A percentile compares a stretch with the other conserved stretches of the same genome.
These are phyloP conservation scores for Ceratonia siliqua DNA, from an alignment of 306 rosid species.

Conservation along the genomic window DNA sequence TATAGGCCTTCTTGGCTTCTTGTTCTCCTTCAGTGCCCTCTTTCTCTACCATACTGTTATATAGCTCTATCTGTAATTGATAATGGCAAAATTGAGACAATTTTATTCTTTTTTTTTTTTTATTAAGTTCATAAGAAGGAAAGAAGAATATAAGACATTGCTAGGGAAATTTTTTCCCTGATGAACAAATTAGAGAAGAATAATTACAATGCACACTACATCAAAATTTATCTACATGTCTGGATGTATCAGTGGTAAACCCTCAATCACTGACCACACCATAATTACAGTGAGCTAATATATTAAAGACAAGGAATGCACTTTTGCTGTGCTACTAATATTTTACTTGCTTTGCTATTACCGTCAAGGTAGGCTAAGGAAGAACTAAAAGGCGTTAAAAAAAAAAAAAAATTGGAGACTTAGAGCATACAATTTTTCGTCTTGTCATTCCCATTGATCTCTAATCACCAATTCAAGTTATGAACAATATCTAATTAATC, in stretches of 20 bases:
- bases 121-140: neutral
- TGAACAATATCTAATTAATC: too few relatives aligned
- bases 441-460: neutral
- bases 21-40: conserved; percentile 47
- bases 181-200: neutral
- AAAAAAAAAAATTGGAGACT: too few relatives aligned
- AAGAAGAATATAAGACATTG: neutral
- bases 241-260: neutral
- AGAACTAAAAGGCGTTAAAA: too few relatives aligned
- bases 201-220: neutral
- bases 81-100: neutral
- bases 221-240: neutral
- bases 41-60: conserved; percentile 54
- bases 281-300: too few relatives aligned
- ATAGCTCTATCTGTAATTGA: conserved; percentile 44
- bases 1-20: conserved; percentile 44
- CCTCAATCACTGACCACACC: neutral
- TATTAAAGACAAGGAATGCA: too few relatives aligned
- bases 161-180: neutral
- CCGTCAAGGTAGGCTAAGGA: neutral
- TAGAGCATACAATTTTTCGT: neutral
- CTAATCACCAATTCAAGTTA: too few relatives aligned
- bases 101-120: neutral
- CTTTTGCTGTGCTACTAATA: too few relatives aligned
- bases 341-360: neutral